Conservation (phyloP, 2,329 filamentous ascomycete genomes). For the Nemania sp. region DNA sequence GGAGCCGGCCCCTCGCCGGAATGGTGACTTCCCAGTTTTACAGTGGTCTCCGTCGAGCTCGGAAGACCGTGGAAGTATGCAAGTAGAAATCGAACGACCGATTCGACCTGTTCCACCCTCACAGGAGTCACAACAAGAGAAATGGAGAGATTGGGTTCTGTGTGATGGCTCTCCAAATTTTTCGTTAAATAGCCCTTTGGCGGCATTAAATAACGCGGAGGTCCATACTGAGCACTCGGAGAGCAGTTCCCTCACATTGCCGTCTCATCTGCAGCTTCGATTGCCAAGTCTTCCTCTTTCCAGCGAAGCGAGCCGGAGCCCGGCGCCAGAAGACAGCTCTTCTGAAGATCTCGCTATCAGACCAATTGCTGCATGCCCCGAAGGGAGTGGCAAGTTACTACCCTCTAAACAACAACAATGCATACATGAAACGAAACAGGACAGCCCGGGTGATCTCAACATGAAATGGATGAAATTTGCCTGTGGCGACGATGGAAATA, state of each 20-base stretch:
- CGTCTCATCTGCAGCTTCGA: constrained; percentile 32
- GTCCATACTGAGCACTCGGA: background rate
- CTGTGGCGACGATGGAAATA: constrained; percentile 32
- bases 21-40: constrained; percentile 28
- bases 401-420: constrained; percentile 6
- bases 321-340: background rate
- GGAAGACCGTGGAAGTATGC: constrained; percentile 33
- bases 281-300: constrained; percentile 31
- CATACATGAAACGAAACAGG: background rate
- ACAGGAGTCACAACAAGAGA: constrained; percentile 31
- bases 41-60: constrained; percentile 35
- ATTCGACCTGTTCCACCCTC: constrained; percentile 26
- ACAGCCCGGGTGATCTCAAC: constrained; percentile 15
- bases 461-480: constrained; percentile 40
- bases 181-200: constrained; percentile 4
- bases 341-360: background rate
- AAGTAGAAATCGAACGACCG: constrained; percentile 35
- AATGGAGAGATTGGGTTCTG: constrained; percentile 31
- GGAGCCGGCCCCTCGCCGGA: constrained; percentile 35
- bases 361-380: background rate
- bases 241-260: constrained; percentile 23
- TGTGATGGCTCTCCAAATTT: constrained; percentile 14
- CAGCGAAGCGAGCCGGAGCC: constrained; percentile 20
- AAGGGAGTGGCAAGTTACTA: background rate
- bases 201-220: background rate